Percentiles rank a stretch among this genome's conserved stretches.
phyloP scores from a whole-genome alignment of 2,329 filamentous ascomycete species.

The Fusarium annulatum region DNA sequence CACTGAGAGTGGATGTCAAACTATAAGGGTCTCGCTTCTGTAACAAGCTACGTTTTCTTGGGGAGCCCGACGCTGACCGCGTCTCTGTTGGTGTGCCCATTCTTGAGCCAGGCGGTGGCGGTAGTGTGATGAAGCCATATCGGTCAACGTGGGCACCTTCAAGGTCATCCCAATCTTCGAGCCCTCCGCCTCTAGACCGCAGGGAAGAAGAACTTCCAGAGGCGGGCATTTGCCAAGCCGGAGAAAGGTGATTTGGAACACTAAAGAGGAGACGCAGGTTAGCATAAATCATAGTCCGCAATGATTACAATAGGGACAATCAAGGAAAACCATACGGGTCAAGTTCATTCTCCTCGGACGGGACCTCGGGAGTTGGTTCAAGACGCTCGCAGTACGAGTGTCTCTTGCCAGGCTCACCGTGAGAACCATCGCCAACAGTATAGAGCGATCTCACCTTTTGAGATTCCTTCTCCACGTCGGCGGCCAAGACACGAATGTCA shows the following conservation, averaged over 20 bases:
- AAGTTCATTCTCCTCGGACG: conserved; percentile 63
- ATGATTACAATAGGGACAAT: conserved; percentile 39
- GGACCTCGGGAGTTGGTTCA: conserved; percentile 62
- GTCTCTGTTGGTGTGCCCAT: conserved; percentile 55
- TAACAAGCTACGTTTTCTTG: conserved; percentile 59
- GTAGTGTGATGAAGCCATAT: conserved; percentile 72
- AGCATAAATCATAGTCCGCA: conserved; percentile 45
- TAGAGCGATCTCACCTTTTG: conserved; percentile 76
- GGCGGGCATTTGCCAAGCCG: conserved; percentile 51
- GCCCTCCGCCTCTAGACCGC: conserved; percentile 61
- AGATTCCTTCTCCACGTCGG: conserved; percentile 70
- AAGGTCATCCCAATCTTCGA: conserved; percentile 76
- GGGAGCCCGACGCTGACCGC: conserved; percentile 56
- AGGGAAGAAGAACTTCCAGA: conserved; percentile 59
- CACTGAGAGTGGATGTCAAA: conserved; percentile 55
- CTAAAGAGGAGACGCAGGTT: conserved; percentile 42
- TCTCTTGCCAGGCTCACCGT: conserved; percentile 63
- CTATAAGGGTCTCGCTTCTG: conserved; percentile 50
- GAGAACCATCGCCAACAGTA: conserved; percentile 64
- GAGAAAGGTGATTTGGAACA: conserved; percentile 47
- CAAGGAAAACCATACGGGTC: conserved; percentile 69
- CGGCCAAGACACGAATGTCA: conserved; percentile 64
- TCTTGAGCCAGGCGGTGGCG: conserved; percentile 56
- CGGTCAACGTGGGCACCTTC: conserved; percentile 71
- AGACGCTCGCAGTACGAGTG: conserved; percentile 61